Percentiles rank a stretch among this genome's conserved stretches.
Conservation (phyloP, 352 stramenopile genomes). For the Phytophthora crassamura region DNA sequence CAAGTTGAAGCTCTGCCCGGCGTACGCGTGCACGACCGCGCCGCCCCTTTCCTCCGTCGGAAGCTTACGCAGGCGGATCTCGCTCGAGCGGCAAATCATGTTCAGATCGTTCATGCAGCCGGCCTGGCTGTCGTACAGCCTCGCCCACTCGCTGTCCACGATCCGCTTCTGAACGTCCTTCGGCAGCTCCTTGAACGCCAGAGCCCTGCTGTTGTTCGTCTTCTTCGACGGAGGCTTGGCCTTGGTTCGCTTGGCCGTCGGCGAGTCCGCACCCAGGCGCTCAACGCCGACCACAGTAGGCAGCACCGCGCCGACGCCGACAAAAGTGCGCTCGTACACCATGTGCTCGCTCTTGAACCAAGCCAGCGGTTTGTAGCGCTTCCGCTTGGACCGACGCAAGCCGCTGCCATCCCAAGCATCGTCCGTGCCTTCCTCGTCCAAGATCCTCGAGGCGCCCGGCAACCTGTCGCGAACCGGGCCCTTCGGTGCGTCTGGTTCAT, state of each 20-base stretch:
- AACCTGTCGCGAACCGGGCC: constrained; percentile 59
- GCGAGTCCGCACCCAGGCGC: constrained; percentile 62
- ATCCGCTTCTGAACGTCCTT: constrained; percentile 61
- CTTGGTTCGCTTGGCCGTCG: constrained; percentile 52
- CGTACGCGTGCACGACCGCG: constrained; percentile 56
- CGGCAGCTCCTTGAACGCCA: constrained; percentile 56
- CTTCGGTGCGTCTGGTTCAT: constrained; percentile 34
- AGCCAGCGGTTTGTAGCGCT: constrained; percentile 83
- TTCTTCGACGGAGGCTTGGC: constrained; percentile 44
- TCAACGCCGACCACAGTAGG: constrained; percentile 81
- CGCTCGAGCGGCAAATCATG: constrained; percentile 74
- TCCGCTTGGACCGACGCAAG: constrained; percentile 78
- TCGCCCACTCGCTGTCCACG: constrained; percentile 74
- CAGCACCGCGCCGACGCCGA: constrained; percentile 82
- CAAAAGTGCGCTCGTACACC: constrained; percentile 84
- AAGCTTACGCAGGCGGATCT: constrained; percentile 80
- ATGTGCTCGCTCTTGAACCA: constrained; percentile 92
- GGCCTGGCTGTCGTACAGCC: constrained; percentile 67
- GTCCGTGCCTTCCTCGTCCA: constrained; percentile 33
- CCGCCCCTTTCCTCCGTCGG: constrained; percentile 59
- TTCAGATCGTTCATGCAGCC: constrained; percentile 79
- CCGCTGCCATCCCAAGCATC: constrained; percentile 48
- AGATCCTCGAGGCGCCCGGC: constrained; percentile 47
- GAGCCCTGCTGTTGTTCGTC: constrained; percentile 42
- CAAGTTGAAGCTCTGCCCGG: constrained; percentile 91